Evolutionary conservation across 2,329 filamentous ascomycete genomes (phyloP).

Genomic region (Trichophyton equinum): DNA sequence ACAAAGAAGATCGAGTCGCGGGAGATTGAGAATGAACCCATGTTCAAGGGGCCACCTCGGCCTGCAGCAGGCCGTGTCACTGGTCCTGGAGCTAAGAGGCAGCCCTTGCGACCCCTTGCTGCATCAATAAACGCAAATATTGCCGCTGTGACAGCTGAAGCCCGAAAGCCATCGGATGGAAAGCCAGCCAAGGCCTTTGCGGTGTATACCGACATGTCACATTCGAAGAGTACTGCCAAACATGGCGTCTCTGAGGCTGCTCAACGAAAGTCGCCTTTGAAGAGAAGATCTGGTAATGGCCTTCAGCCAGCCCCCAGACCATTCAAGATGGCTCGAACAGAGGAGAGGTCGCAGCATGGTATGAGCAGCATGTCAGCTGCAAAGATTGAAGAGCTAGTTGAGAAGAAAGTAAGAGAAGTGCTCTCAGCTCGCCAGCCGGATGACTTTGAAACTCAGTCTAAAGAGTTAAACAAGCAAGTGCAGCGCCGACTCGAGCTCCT

Average conservation of each 20-base stretch:
- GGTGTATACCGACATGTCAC: constrained; percentile 64
- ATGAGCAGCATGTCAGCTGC: constrained; percentile 44
- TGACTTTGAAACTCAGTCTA: constrained; percentile 38
- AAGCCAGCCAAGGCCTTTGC: constrained; percentile 75
- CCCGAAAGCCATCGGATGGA: constrained; percentile 42
- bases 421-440: constrained; percentile 59
- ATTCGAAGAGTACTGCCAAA: constrained; percentile 20
- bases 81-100: constrained; percentile 43
- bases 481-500: constrained; percentile 70
- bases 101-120: constrained; percentile 66
- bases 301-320: constrained; percentile 28
- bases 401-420: constrained; percentile 82
- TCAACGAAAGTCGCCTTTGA: constrained; percentile 34
- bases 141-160: constrained; percentile 41
- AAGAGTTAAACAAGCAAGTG: constrained; percentile 60
- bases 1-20: constrained; percentile 94
- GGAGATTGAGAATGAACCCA: constrained; percentile 89
- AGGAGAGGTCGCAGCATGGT: constrained; percentile 24
- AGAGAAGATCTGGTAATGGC: constrained; percentile 25
- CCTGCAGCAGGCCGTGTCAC: constrained; percentile 32
- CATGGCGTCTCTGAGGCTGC: constrained; percentile 25
- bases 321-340: constrained; percentile 36
- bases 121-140: constrained; percentile 63
- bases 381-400: constrained; percentile 80
- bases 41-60: constrained; percentile 63